Conservation (phyloP, 1,284 basidiomycete genomes). For the Xanthoconium separans region DNA sequence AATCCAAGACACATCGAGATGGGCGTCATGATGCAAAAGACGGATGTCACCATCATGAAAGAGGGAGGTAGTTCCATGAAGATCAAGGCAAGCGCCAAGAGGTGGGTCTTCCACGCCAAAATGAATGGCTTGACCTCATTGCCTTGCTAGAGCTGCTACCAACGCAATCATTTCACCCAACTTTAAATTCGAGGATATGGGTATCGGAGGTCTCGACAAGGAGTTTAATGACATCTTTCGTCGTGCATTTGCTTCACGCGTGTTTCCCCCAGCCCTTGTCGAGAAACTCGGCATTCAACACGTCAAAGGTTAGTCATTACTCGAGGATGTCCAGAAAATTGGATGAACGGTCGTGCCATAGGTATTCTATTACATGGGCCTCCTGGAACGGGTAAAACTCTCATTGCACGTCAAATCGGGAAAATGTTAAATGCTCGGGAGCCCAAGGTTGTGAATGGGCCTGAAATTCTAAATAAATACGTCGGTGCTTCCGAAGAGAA, state of each 20-base stretch:
- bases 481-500: conserved; percentile 99
- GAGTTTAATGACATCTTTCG: conserved; percentile 98
- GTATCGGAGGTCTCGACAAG: conserved; percentile 94
- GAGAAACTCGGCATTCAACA: conserved; percentile 99
- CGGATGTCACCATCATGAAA: conserved; percentile 89
- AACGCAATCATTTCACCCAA: conserved; percentile 97
- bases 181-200: conserved; percentile 99
- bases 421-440: conserved; percentile 99
- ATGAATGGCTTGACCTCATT: background rate
- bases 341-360: conserved; percentile 27
- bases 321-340: background rate
- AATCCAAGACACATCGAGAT: conserved; percentile 37
- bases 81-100: conserved; percentile 90
- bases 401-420: conserved; percentile 98
- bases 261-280: conserved; percentile 95
- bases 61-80: conserved; percentile 81
- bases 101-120: conserved; percentile 45
- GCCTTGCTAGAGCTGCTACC: conserved; percentile 66
- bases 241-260: conserved; percentile 96
- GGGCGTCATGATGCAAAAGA: conserved; percentile 89
- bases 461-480: conserved; percentile 96
- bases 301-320: conserved; percentile 75
- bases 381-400: conserved; percentile 97
- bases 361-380: conserved; percentile 95
- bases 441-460: conserved; percentile 98